Conservation (phyloP, 2,329 filamentous ascomycete species). For the Blastomyces emzantsi region DNA sequence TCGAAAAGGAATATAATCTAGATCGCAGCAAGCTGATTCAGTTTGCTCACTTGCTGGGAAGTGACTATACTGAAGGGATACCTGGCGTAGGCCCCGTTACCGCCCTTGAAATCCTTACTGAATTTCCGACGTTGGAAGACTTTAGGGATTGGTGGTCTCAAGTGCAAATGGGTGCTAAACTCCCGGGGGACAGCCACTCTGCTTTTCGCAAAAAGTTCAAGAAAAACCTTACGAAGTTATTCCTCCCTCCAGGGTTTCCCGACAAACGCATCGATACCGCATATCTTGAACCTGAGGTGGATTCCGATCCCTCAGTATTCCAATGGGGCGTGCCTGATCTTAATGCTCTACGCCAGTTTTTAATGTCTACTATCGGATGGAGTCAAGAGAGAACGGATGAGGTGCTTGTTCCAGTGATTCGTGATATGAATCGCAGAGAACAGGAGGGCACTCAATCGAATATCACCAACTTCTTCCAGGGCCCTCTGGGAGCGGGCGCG, state of each 20-base stretch:
- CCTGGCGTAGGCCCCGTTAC: slow-evolving; percentile 88
- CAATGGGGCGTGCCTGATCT: slow-evolving; percentile 96
- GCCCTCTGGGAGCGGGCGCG: slow-evolving; percentile 47
- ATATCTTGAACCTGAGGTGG: slow-evolving; percentile 80
- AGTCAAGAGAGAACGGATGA: slow-evolving; percentile 85
- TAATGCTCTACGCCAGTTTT: slow-evolving; percentile 69
- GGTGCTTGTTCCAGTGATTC: slow-evolving; percentile 87
- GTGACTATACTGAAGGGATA: slow-evolving; percentile 90
- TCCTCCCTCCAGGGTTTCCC: slow-evolving; percentile 73
- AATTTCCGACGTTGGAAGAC: slow-evolving; percentile 63
- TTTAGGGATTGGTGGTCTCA: slow-evolving; percentile 84
- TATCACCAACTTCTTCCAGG: slow-evolving; percentile 86
- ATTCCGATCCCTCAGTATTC: slow-evolving; percentile 66
- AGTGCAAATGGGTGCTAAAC: slow-evolving; percentile 62
- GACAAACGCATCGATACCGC: slow-evolving; percentile 68
- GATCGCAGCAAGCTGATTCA: slow-evolving; percentile 80
- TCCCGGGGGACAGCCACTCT: slow-evolving; percentile 47
- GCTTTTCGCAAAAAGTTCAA: slow-evolving; percentile 79
- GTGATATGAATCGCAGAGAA: slow-evolving; percentile 85
- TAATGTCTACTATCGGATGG: slow-evolving; percentile 94
- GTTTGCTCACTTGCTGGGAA: slow-evolving; percentile 82
- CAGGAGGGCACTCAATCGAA: slow-evolving; percentile 91
- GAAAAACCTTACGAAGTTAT: slow-evolving; percentile 74
- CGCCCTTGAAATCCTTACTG: slow-evolving; percentile 84
- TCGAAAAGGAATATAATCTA: slow-evolving; percentile 83